Base-by-base conservation (phyloP, 1,284 basidiomycete genomes). In the Ganoderma meredithae region DNA sequence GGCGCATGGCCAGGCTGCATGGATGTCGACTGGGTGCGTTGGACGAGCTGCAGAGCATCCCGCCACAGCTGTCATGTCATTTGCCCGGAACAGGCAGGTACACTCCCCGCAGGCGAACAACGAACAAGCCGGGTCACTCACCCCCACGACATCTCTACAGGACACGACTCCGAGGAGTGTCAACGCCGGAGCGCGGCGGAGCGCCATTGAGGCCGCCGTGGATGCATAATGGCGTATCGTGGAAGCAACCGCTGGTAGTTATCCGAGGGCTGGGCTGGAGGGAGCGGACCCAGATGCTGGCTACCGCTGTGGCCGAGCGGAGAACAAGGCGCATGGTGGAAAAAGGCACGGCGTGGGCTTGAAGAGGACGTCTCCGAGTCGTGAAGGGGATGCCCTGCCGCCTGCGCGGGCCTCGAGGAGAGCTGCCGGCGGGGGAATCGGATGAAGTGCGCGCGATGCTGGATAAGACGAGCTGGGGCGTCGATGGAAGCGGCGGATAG, bases 401-500 rank as follows among this genome's bases (percentile, higher is more conserved):
- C n/a, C n/a, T n/a, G 27, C 27, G 27, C 27, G n/a, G 43, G 41
- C 27, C 31, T 40, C 60, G 40, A 31, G 22, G 47, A 25, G 47
- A 49, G 47, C 10, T 25, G 10, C 10, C 47, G 47, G 25, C 33
- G 41, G 22, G 10, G 36, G 53, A n/a, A 52, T 7, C 65, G 65
- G 65, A 55, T 33, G 52, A 27, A 61, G 52, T 17, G 55, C 31
- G 65, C 60, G 44, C 49, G 53, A 22, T 64, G 62, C 60, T 52
- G 69, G 64, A 66, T 66, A 66, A 66, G 67, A 39, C 44, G 59
- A 49, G 27, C 43, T n/a, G 70, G 61, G 60, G 65, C 56, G 65
- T 60, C 61, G 70, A 69, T 71, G 58, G 70, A 69, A 69, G 31
- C 67, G 44, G 33, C 63, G 70, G 65, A 69, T 67, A 65, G 70